Conservation (phyloP, 2,329 filamentous ascomycete genomes). For the Graphilbum ipis-grandicollis region DNA sequence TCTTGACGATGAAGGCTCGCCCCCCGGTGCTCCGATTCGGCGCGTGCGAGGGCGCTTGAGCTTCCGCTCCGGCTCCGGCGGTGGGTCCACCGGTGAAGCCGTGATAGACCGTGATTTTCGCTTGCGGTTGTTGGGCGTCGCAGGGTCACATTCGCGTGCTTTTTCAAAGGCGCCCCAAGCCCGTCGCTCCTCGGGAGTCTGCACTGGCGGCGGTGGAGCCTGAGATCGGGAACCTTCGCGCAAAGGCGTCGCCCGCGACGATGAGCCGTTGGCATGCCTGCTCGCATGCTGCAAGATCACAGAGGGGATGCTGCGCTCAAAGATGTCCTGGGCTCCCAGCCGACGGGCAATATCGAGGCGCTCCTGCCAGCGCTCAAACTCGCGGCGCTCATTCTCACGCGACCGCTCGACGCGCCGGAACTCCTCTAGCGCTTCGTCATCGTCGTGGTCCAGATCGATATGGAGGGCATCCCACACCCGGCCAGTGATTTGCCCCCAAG, state of each 20-base stretch:
- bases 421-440: slow-evolving; percentile 41
- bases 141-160: slow-evolving; percentile 49
- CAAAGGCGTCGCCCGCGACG: not conserved
- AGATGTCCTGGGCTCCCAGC: slow-evolving; percentile 57
- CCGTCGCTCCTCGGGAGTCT: slow-evolving; percentile 57
- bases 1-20: slow-evolving; percentile 22
- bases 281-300: slow-evolving; percentile 40
- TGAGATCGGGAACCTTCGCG: not conserved
- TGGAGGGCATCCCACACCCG: slow-evolving; percentile 50
- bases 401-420: slow-evolving; percentile 35
- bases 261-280: slow-evolving; percentile 22
- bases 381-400: slow-evolving; percentile 35
- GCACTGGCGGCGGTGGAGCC: not conserved
- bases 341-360: slow-evolving; percentile 67
- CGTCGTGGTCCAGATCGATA: slow-evolving; percentile 71
- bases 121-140: slow-evolving; percentile 42
- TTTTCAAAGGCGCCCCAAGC: slow-evolving; percentile 88
- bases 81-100: slow-evolving; percentile 50
- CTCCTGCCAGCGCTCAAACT: slow-evolving; percentile 61
- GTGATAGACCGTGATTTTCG: slow-evolving; percentile 56
- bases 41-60: slow-evolving; percentile 76
- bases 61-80: slow-evolving; percentile 60
- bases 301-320: slow-evolving; percentile 41
- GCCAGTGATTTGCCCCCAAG: slow-evolving; percentile 52
- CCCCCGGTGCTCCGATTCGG: slow-evolving; percentile 34